phyloP scores from a whole-genome alignment of 805 yeast genomes.

The Yamadazyma takamatsuzukensis region DNA sequence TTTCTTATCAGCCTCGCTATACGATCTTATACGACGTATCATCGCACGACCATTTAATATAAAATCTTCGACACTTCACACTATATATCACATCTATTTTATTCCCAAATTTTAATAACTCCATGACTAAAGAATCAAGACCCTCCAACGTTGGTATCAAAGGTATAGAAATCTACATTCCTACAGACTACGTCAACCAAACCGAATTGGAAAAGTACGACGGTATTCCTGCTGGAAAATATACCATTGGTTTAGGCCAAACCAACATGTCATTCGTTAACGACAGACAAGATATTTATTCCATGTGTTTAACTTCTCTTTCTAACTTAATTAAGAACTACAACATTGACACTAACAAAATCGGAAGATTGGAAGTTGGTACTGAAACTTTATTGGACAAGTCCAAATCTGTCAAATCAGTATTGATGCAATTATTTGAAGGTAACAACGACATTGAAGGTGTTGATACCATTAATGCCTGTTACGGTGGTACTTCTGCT shows the following conservation, averaged over 20 bases:
- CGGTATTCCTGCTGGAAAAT: slow-evolving; percentile 88
- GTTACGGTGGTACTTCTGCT: slow-evolving; percentile 98
- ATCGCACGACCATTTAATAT: too few species aligned
- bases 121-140: slow-evolving; percentile 24
- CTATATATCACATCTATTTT: too few species aligned
- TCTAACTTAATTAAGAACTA: slow-evolving; percentile 74
- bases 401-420: slow-evolving; percentile 94
- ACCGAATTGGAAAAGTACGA: slow-evolving; percentile 80
- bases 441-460: slow-evolving; percentile 93
- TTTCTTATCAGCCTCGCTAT: too few species aligned
- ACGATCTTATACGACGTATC: too few species aligned
- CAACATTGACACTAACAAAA: slow-evolving; percentile 70
- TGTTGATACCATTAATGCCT: slow-evolving; percentile 92
- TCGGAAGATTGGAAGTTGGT: slow-evolving; percentile 97
- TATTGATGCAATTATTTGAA: slow-evolving; percentile 88
- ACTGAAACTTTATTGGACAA: slow-evolving; percentile 96
- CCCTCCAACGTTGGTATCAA: slow-evolving; percentile 87
- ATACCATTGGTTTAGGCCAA: slow-evolving; percentile 98
- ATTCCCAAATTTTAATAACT: too few species aligned
- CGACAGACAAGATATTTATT: slow-evolving; percentile 96
- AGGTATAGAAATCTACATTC: slow-evolving; percentile 91
- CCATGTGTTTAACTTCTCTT: slow-evolving; percentile 86
- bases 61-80: too few species aligned
- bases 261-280: slow-evolving; percentile 97
- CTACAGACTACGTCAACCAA: slow-evolving; percentile 71